Evolutionary conservation across 208 protist genomes (phyloP), one percentile per base, ranked within the genome.

Genomic region (Trypanosoma scelopori): DNA sequence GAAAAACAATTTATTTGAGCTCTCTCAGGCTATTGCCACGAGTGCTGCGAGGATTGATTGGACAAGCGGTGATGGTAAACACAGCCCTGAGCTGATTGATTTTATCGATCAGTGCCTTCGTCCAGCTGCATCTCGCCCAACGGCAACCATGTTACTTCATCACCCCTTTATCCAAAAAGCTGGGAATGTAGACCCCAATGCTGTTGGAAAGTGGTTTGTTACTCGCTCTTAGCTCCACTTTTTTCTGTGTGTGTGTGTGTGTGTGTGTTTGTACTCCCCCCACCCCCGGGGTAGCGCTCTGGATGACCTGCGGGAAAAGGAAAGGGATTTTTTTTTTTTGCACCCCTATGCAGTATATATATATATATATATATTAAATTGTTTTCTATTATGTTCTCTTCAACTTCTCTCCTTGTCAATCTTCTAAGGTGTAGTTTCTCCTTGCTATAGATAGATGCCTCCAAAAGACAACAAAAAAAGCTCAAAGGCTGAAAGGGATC

Each of bases 111-210:
- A 81, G 37, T 96, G 91, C 66, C 66, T 96, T 51, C 76, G 51
- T 12, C 78, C 77, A 16, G 81, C 61, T 25, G 76, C 62, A 30
- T 56, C 27, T 57, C 78, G 91, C 5, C 91, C 91, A 2, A 81
- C 67, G 35, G 91, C 91, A 11, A 77, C 71, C 7, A 75, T 89
- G 45, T 75, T 94, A 67, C 62, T 96, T 35, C 57, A 82, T 52
- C 87, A 96, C 52, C 69, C 79, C n/a, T 93, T 96, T 50, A 85
- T 96, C 49, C 37, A 77, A 57, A 79, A 87, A 55, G 87, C 87
- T 16, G 61, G 41, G 27, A 57, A 72, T 43, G 73, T 93, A 18
- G 74, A 85, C n/a, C 81, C 82, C 23, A 49, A 56, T 1, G 79
- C 84, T 27, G 87, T 78, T 18, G 90, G 90, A 28, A 74, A 72